Conservation (phyloP, 75 land plant genomes). For the Picea glauca region DNA sequence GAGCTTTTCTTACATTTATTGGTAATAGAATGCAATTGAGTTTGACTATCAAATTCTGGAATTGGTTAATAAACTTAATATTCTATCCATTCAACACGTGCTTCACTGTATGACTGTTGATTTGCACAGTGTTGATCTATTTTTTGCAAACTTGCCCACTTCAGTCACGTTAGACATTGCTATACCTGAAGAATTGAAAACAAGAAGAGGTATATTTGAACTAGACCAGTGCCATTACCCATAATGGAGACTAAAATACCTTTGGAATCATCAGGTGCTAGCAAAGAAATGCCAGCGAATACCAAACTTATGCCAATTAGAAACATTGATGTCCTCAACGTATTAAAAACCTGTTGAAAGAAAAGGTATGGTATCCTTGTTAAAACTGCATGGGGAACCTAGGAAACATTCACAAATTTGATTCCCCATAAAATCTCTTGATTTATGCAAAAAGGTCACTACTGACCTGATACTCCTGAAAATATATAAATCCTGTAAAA, state of each 20-base stretch:
- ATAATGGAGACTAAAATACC: slow-evolving; percentile 36
- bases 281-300: slow-evolving; percentile 90
- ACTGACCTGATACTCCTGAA: slow-evolving; percentile 92
- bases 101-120: background rate
- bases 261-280: slow-evolving; percentile 92
- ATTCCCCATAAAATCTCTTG: background rate
- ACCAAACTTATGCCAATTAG: slow-evolving; percentile 80
- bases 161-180: background rate
- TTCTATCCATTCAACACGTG: background rate
- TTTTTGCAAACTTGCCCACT: background rate
- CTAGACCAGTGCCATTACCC: background rate
- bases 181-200: background rate
- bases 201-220: background rate
- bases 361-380: background rate
- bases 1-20: background rate
- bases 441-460: background rate
- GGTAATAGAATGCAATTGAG: background rate
- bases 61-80: background rate
- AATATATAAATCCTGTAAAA: slow-evolving; percentile 98
- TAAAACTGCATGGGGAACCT: slow-evolving; percentile 1
- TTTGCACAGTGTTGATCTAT: background rate
- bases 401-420: background rate
- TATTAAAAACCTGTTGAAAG: slow-evolving; percentile 76
- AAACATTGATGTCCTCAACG: slow-evolving; percentile 81
- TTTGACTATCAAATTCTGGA: background rate